Percentiles rank a stretch among this genome's conserved stretches.
phyloP scores from a whole-genome alignment of 2,329 filamentous ascomycete species.

The Fusarium xyrophilum region DNA sequence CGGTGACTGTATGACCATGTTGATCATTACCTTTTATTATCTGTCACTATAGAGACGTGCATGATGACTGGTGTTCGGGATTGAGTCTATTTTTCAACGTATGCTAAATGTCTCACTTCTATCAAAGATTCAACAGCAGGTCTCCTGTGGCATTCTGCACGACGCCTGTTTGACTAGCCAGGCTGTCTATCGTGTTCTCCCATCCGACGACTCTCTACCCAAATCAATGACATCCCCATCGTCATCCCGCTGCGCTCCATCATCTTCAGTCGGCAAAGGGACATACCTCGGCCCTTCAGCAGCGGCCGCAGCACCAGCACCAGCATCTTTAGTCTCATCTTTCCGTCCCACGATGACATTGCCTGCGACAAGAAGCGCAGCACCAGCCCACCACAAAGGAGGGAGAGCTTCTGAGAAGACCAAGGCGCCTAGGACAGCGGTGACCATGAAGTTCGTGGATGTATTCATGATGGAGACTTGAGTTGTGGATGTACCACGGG shows the following conservation, averaged over 20 bases:
- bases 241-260: slow-evolving; percentile 34
- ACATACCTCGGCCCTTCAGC: slow-evolving; percentile 42
- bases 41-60: slow-evolving; percentile 27
- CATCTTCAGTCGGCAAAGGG: slow-evolving; percentile 40
- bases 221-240: slow-evolving; percentile 49
- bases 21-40: slow-evolving; percentile 1
- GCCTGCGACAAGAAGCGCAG: slow-evolving; percentile 73
- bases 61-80: slow-evolving; percentile 35
- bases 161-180: not conserved
- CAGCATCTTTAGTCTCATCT: slow-evolving; percentile 56
- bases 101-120: not conserved
- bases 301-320: slow-evolving; percentile 21
- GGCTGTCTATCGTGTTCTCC: slow-evolving; percentile 20
- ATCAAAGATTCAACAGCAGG: not conserved
- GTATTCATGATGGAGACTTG: slow-evolving; percentile 85
- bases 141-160: not conserved
- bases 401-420: slow-evolving; percentile 77
- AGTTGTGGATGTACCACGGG: slow-evolving; percentile 75
- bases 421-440: slow-evolving; percentile 71
- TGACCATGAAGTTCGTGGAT: slow-evolving; percentile 80
- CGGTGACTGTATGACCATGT: slow-evolving; percentile 26
- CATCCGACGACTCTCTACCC: slow-evolving; percentile 37
- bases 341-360: slow-evolving; percentile 80
- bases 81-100: slow-evolving; percentile 14
- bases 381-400: slow-evolving; percentile 78